These are phyloP conservation scores for Isoetes engelmannii DNA, from an alignment of 83 land plant species.

Conservation along the genomic window DNA sequence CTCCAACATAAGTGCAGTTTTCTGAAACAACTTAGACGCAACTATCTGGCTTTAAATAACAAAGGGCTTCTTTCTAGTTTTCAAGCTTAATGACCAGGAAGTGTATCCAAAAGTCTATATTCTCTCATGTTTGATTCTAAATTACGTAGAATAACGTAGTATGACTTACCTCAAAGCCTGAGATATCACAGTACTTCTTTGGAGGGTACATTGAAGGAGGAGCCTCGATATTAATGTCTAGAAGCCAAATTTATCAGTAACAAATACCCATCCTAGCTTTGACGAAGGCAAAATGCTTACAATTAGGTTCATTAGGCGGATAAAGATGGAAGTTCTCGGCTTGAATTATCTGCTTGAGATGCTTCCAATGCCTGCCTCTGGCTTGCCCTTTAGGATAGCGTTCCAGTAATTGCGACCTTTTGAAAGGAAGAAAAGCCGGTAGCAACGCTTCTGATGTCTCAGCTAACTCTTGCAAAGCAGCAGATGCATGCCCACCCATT, in stretches of 20 bases:
- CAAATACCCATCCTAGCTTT: background rate
- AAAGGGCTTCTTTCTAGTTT: too few relatives aligned
- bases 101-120: too few relatives aligned
- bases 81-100: too few relatives aligned
- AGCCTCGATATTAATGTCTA: slow-evolving; percentile 80
- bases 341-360: slow-evolving; percentile 87
- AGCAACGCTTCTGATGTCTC: slow-evolving; percentile 49
- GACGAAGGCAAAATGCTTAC: slow-evolving; percentile 27
- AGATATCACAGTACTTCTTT: slow-evolving; percentile 80
- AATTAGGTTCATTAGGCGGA: slow-evolving; percentile 64
- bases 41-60: too few relatives aligned
- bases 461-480: slow-evolving; percentile 20
- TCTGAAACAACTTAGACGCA: too few relatives aligned
- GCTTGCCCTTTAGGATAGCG: slow-evolving; percentile 90
- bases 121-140: too few relatives aligned
- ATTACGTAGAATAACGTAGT: too few relatives aligned
- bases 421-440: slow-evolving; percentile 60
- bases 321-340: slow-evolving; percentile 72
- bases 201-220: slow-evolving; percentile 89
- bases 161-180: slow-evolving; percentile 76
- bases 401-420: slow-evolving; percentile 63
- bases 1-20: too few relatives aligned
- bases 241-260: slow-evolving; percentile 1
- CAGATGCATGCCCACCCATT: background rate
- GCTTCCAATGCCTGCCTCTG: slow-evolving; percentile 87